Evolutionary conservation across 768 basidiomycete species (phyloP), one percentile per base, ranked within the genome.

Genomic region (Lentinula guzmanii): DNA sequence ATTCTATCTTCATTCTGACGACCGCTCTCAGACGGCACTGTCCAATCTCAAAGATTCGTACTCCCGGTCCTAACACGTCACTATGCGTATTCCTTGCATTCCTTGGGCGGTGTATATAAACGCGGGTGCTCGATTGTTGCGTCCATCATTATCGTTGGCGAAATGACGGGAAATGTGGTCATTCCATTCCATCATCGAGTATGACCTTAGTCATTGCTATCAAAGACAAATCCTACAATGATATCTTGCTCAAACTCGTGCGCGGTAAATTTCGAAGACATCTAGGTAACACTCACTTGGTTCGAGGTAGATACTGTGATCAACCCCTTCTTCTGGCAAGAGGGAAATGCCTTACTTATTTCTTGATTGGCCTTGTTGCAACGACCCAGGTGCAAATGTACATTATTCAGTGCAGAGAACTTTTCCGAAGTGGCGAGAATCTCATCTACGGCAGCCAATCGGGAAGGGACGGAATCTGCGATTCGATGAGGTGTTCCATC

Each of bases 1-100:
- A 39, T 13, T 39, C 2, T 16, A 5, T 37, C 6, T 39, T 33
- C 2, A 13, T 33, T 9, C 41, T 41, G 37, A 41, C 41, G 8
- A 16, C 34, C 24, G 13, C 11, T 55, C 11, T 28, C 54, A 66
- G 65, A 52, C 15, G n/a, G 66, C 66, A 8, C 42, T 65, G 50
- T 50, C 59, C 21, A 48, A 62, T 34, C 51, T 67, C 16, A 67
- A 65, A 34, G 62, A 65, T 15, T 24, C 45, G 8, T 66, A 65
- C 61, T 11, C 62, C 5, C 33, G 62, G 54, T 62, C 58, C 21
- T 59, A 31, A 18, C 5, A 37, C 24, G 18, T 24, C 4, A 7
- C 9, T 21, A 41, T 43, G 3, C 3, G 35, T 54, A n/a, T 28
- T 15, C 34, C n/a, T 35, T 33, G 0, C 15, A 6, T 34, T 13